Conservation (phyloP, 371 early-diverging fungal species). For the Catenaria anguillulae region DNA sequence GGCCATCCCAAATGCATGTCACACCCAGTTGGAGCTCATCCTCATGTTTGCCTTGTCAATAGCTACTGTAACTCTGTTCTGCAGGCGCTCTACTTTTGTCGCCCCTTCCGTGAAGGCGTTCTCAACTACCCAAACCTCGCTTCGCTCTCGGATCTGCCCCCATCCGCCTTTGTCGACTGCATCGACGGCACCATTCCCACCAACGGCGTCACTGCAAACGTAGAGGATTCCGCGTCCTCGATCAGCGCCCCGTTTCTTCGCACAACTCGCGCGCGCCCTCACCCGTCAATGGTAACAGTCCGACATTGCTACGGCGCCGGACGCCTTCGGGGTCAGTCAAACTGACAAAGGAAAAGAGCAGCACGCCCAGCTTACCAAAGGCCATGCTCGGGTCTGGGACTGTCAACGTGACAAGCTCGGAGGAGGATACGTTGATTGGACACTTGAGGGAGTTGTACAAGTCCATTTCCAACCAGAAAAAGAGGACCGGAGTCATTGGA, state of each 20-base stretch:
- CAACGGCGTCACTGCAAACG: constrained; percentile 43
- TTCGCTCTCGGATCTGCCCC: constrained; percentile 12
- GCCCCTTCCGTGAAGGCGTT: constrained; percentile 86
- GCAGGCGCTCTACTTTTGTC: constrained; percentile 88
- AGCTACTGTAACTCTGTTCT: constrained; percentile 92
- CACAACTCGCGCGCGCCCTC: constrained; percentile 75
- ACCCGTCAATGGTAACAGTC: too few species aligned
- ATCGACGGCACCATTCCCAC: not conserved
- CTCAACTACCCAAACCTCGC: constrained; percentile 28
- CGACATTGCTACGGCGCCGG: too few species aligned
- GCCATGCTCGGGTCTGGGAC: not conserved
- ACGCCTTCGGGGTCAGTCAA: constrained; percentile 70
- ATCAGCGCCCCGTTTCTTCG: constrained; percentile 66
- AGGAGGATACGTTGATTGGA: constrained; percentile 65
- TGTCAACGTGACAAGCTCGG: not conserved
- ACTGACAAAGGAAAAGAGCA: constrained; percentile 8
- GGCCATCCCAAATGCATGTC: not conserved
- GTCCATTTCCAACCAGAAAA: constrained; percentile 63
- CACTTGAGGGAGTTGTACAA: constrained; percentile 75
- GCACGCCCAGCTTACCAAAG: not conserved
- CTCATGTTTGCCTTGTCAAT: too few species aligned
- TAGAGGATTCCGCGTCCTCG: constrained; percentile 71
- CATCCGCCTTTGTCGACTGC: not conserved
- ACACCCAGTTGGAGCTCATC: too few species aligned
- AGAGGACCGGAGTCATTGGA: constrained; percentile 69